These are phyloP conservation scores for Leptomonas seymouri DNA, from an alignment of 208 protist species.

Conservation along the genomic window DNA sequence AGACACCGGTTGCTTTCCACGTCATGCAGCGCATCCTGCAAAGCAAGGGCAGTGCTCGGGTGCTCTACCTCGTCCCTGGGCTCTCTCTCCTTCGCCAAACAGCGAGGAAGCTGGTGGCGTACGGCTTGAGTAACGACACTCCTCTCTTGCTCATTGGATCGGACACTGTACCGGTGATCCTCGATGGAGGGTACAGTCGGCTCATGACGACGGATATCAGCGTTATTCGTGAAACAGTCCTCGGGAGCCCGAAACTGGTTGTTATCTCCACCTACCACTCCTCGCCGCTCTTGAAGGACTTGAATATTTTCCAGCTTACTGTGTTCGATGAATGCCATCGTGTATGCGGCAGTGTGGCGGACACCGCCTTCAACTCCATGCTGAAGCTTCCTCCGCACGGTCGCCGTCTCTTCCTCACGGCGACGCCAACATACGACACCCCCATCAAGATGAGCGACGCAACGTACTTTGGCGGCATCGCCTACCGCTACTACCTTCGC, in stretches of 20 bases:
- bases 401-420: constrained; percentile 70
- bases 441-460: constrained; percentile 74
- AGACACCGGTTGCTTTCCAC: constrained; percentile 76
- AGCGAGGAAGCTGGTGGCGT: constrained; percentile 58
- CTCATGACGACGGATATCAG: constrained; percentile 67
- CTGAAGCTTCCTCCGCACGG: constrained; percentile 52
- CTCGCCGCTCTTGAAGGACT: constrained; percentile 53
- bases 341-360: constrained; percentile 61
- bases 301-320: constrained; percentile 53
- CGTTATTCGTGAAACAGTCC: constrained; percentile 48
- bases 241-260: constrained; percentile 36
- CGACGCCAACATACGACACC: constrained; percentile 81
- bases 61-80: constrained; percentile 80
- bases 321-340: constrained; percentile 87
- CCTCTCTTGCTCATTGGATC: constrained; percentile 72
- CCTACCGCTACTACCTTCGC: constrained; percentile 80
- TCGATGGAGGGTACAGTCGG: constrained; percentile 22
- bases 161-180: constrained; percentile 40
- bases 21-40: constrained; percentile 42
- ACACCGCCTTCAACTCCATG: constrained; percentile 76
- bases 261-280: constrained; percentile 83
- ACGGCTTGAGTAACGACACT: constrained; percentile 52
- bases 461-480: constrained; percentile 71
- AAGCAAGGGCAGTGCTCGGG: constrained; percentile 9
- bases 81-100: constrained; percentile 76